Conservation (phyloP, 2,329 filamentous ascomycete genomes). For the Camillea tinctor region DNA sequence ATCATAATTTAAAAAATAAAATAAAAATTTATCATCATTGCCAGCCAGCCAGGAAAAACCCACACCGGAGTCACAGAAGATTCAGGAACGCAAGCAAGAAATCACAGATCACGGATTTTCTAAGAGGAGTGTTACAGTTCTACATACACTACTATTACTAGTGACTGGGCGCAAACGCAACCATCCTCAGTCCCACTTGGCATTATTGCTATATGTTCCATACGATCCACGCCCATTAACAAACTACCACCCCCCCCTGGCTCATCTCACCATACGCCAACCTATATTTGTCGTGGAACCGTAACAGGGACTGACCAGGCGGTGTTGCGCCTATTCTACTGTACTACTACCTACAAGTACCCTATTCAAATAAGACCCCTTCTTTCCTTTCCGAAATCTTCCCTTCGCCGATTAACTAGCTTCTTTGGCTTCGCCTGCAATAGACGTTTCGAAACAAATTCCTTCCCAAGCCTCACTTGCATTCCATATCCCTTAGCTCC, state of each 20-base stretch:
- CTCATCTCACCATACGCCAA: not conserved
- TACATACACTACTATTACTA: not conserved
- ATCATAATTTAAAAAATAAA: slow-evolving; percentile 14
- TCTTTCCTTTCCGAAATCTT: not conserved
- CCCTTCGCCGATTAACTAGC: slow-evolving; percentile 15
- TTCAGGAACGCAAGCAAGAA: not conserved
- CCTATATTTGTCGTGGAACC: not conserved
- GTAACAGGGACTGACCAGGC: not conserved
- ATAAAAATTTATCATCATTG: slow-evolving; percentile 9
- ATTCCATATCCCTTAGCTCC: slow-evolving; percentile 14
- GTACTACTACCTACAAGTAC: too few species aligned
- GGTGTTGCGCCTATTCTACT: not conserved
- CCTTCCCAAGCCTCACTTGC: slow-evolving; percentile 10
- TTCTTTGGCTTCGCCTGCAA: slow-evolving; percentile 18
- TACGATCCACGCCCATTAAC: not conserved
- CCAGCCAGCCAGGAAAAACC: not conserved
- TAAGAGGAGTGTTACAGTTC: not conserved
- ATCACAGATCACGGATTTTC: not conserved
- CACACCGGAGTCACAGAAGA: not conserved
- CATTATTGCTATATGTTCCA: not conserved
- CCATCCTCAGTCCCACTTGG: not conserved
- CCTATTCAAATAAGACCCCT: not conserved
- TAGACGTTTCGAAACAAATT: slow-evolving; percentile 20
- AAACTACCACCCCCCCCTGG: not conserved
- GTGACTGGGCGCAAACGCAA: not conserved